Conservation (phyloP, 805 yeast species). For the Huiozyma sinensis region DNA sequence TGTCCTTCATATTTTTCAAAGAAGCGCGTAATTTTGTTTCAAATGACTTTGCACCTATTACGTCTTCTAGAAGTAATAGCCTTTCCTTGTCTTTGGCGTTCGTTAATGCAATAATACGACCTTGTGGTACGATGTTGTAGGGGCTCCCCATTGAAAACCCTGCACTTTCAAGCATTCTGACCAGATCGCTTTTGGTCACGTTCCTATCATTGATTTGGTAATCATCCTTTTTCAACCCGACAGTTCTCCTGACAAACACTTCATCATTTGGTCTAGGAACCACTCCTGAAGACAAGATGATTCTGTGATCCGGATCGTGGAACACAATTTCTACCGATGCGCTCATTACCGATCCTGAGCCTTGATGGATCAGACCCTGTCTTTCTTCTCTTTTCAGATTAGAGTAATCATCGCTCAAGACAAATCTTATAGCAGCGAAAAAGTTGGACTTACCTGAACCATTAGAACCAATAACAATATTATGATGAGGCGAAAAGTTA, state of each 20-base stretch:
- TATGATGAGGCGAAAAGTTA: conserved; percentile 66
- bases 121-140: conserved; percentile 95
- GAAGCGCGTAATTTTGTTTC: conserved; percentile 75
- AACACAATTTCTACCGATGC: conserved; percentile 87
- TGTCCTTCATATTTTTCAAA: conserved; percentile 62
- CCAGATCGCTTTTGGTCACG: conserved; percentile 69
- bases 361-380: conserved; percentile 80
- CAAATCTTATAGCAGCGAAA: conserved; percentile 91
- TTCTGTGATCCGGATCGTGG: conserved; percentile 67
- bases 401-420: conserved; percentile 78
- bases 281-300: conserved; percentile 39
- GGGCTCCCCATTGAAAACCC: conserved; percentile 89
- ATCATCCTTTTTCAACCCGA: conserved; percentile 89
- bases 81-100: conserved; percentile 83
- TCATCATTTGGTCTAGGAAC: conserved; percentile 37
- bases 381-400: conserved; percentile 79
- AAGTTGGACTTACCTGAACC: conserved; percentile 97
- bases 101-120: conserved; percentile 77
- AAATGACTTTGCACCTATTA: conserved; percentile 89
- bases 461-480: conserved; percentile 83
- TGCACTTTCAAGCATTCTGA: conserved; percentile 76
- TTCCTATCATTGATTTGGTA: conserved; percentile 73
- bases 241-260: conserved; percentile 71
- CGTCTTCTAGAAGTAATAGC: conserved; percentile 69
- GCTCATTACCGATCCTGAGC: conserved; percentile 71